A percentile compares a stretch with the other conserved stretches of the same genome.
phyloP scores from a whole-genome alignment of 2,329 filamentous ascomycete genomes.

The Aplosporella prunicola region DNA sequence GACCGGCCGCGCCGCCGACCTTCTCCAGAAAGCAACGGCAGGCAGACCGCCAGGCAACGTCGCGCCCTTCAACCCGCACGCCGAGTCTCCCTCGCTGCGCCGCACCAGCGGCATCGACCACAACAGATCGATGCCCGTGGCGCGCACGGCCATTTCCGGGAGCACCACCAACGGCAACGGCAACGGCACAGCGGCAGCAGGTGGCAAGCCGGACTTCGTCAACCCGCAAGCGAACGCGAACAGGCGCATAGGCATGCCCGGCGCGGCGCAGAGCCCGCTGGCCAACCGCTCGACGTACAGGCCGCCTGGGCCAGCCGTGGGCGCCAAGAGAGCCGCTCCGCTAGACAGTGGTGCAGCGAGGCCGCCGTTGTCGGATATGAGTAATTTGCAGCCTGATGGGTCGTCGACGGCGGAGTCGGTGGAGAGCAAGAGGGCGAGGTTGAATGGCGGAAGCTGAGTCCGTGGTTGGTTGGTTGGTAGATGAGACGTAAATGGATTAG shows the following conservation, averaged over 20 bases:
- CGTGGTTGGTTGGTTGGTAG: too few species aligned
- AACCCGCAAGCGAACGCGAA: conserved; percentile 40
- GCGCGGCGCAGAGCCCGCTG: conserved; percentile 32
- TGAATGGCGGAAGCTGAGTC: too few species aligned
- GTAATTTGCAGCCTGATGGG: conserved; percentile 28
- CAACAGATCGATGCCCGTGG: conserved; percentile 61
- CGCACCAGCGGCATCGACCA: conserved; percentile 86
- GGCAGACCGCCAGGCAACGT: conserved; percentile 23
- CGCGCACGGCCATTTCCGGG: conserved; percentile 8
- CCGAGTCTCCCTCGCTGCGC: conserved; percentile 63
- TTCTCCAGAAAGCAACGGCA: conserved; percentile 26
- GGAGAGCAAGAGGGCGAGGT: conserved; percentile 5
- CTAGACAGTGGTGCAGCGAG: too few species aligned
- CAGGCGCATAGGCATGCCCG: conserved; percentile 42
- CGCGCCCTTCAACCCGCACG: conserved; percentile 39
- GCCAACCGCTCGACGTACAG: conserved; percentile 37
- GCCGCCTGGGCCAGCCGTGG: conserved; percentile 28
- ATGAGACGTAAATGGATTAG: too few species aligned
- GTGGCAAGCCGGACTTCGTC: conserved; percentile 33
- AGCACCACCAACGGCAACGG: background rate
- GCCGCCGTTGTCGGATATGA: conserved; percentile 36
- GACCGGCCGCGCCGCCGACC: conserved; percentile 35
- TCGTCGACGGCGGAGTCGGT: conserved; percentile 27
- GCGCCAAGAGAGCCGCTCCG: conserved; percentile 21
- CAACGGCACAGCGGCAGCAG: background rate